Base-by-base conservation (phyloP, 2,329 filamentous ascomycete genomes). In the Zymoseptoria passerinii region DNA sequence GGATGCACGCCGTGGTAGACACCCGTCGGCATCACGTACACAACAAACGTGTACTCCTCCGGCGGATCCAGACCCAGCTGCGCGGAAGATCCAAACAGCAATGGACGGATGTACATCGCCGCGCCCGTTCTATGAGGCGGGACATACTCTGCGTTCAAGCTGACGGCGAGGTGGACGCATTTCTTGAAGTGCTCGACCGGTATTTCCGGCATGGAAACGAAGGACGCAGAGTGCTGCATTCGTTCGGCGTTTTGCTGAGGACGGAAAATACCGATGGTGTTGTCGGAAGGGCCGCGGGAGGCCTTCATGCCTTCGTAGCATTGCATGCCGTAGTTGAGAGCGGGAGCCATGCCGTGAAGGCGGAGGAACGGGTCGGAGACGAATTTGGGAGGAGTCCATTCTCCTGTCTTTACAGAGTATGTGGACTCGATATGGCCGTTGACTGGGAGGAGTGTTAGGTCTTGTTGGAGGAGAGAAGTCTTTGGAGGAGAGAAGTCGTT, bases 261-360 rank as follows among this genome's bases (percentile, higher is more conserved):
- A 4, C 92, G 88, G 83, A 97, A 97, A 73, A 97, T 83, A 72
- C 85, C 84, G 76, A 97, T 92, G 60, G 77, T 75, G 60, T 79
- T 72, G 73, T 88, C 83, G 58, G 81, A 78, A 18, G 90, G 88
- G 2, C 81, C 79, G 63, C 92, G 90, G 82, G 96, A 96, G 57
- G 92, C 92, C 76, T 97, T 97, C 73, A 97, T 85, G n/a, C 94
- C 94, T 74, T 99, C 94, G 79, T 95, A 99, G 68, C 90, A 92
- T 78, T 97, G 94, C 72, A 96, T 91, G 59, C 92, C 91, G 74
- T 99, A 99, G 81, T 99, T 99, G 65, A 97, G 83, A 50, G 85
- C 92, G 0, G 94, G 92, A 0, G 92, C 87, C 89, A 99, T 94
- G 74, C 92, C 94, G 75, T 97, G 92, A 71, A 97, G 85, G 65